These are phyloP conservation scores for Spirogloea muscicola DNA, from an alignment of 139 green algal species.

Conservation along the genomic window DNA sequence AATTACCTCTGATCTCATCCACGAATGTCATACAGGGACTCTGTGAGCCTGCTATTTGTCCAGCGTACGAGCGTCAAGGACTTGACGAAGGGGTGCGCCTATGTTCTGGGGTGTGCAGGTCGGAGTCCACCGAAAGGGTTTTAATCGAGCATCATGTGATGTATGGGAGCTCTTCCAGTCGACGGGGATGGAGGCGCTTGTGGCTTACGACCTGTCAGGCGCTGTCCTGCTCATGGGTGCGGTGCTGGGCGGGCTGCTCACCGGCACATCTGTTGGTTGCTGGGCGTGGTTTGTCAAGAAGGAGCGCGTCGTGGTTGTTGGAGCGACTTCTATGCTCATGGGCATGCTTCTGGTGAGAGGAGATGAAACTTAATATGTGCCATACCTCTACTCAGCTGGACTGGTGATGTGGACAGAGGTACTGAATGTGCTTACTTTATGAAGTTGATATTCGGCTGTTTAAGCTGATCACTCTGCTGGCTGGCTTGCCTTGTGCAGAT, in stretches of 20 bases:
- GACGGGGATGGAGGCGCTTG: constrained; percentile 33
- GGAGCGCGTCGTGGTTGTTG: constrained; percentile 17
- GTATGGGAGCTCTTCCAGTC: constrained; percentile 38
- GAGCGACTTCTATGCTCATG: constrained; percentile 20
- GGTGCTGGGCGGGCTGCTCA: constrained; percentile 24
- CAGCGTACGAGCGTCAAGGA: too few species aligned
- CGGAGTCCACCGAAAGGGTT: constrained; percentile 19
- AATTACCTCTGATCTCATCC: too few species aligned
- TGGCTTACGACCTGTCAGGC: constrained; percentile 42
- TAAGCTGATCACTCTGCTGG: not conserved
- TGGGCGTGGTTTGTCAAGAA: constrained; percentile 23
- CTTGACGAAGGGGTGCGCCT: too few species aligned
- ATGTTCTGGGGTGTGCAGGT: constrained; percentile 2
- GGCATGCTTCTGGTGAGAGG: constrained; percentile 21
- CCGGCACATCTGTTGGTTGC: constrained; percentile 8
- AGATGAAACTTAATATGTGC: too few species aligned
- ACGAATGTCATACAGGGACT: too few species aligned
- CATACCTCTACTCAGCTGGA: not conserved
- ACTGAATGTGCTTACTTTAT: not conserved
- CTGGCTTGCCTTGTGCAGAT: not conserved
- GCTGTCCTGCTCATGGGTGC: constrained; percentile 34
- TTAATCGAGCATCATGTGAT: constrained; percentile 20
- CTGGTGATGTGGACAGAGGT: not conserved
- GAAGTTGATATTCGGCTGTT: not conserved
- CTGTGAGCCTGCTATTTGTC: too few species aligned